Base-by-base conservation (phyloP, 345 rosid species). In the Hirschfeldia incana region DNA sequence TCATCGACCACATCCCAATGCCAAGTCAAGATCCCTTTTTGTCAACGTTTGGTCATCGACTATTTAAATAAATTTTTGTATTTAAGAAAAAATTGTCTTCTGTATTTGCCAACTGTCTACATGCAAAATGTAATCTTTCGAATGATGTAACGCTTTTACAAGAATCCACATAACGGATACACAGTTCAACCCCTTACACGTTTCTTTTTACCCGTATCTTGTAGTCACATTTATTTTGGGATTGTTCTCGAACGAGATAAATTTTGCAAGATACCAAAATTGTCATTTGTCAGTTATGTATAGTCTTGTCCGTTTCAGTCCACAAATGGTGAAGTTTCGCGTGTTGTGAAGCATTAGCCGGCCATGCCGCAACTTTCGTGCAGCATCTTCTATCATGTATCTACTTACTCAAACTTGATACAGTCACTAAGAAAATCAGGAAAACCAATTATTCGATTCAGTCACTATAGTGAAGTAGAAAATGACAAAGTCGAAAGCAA, bases 281-380 rank as follows among this genome's bases (percentile, higher is more conserved):
- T 49, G 17, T 13, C 17, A 29, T 29, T 49, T 49, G 17, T n/a
- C 17, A 49, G 57, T 49, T 49, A 4, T 49, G 63, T 17, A 53
- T 65, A 8, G 26, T 32, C 34, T 65, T 63, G 67, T 8, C 72
- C 64, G 76, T 77, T 70, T 11, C 6, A 39, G 1, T 66, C 37
- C 60, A 72, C 51, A 37, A 55, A 36, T 64, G 65, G 60, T 72
- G 80, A 63, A 77, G 11, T 36, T 29, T 70, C 49, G 34, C 76
- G 72, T 78, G 76, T 71, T 78, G 12, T 21, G 68, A 30, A 42
- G 11, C 66, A 72, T 33, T 72, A 61, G 55, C 77, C 77, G 81
- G 63, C 69, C 81, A 66, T 58, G 28, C 73, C 53, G n/a, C 53
- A 65, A 46, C 28, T 79, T 74, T 51, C 8, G 57, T 49, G 57